Percentiles rank a stretch among this genome's conserved stretches.
Conservation (phyloP, 1,284 basidiomycete species). For the Rhodotorula sp. region DNA sequence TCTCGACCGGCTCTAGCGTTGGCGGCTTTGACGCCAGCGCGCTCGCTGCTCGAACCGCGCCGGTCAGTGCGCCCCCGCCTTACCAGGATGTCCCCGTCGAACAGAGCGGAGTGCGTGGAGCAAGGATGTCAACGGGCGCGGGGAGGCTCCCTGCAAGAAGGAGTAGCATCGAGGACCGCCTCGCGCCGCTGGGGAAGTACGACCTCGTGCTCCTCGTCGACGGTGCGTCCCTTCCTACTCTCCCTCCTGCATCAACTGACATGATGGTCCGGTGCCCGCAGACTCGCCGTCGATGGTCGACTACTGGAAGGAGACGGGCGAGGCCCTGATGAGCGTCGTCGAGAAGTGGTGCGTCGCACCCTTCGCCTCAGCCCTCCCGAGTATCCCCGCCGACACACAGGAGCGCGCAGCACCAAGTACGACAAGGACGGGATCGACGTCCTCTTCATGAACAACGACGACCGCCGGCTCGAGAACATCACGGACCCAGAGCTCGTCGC, state of each 20-base stretch:
- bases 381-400: neutral
- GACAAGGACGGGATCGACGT: conserved; percentile 29
- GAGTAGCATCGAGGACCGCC: conserved; percentile 27
- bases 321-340: conserved; percentile 25
- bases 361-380: neutral
- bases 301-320: conserved; percentile 24
- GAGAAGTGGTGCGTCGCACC: conserved; percentile 7
- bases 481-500: conserved; percentile 8
- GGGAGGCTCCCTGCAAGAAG: neutral
- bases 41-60: too few species aligned
- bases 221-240: neutral
- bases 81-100: neutral
- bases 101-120: too few species aligned
- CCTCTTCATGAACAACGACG: conserved; percentile 19
- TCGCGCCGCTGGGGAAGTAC: conserved; percentile 24
- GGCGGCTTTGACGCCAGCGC: too few species aligned
- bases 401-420: conserved; percentile 1
- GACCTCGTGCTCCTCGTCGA: conserved; percentile 30
- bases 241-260: too few species aligned
- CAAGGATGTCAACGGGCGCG: neutral
- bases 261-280: neutral
- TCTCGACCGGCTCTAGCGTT: too few species aligned
- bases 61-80: neutral
- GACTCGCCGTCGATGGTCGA: conserved; percentile 31
- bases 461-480: conserved; percentile 14